phyloP scores from a whole-genome alignment of 441 rosid species.

The Brassica balearica region DNA sequence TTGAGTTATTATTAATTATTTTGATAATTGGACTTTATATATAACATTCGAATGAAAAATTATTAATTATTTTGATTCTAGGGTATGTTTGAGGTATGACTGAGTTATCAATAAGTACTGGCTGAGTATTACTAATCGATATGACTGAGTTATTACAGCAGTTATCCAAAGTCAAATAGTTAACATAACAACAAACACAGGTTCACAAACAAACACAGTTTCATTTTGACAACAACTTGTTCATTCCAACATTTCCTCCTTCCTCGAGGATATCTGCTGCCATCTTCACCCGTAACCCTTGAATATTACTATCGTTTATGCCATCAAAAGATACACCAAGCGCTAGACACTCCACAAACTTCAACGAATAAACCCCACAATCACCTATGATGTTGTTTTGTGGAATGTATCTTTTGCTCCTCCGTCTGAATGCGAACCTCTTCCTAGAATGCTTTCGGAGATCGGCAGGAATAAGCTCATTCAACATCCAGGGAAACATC shows the following conservation, averaged over 20 bases:
- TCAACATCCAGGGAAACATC: not conserved
- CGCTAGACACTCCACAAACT: not conserved
- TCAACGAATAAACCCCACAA: not conserved
- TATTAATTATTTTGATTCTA: not conserved
- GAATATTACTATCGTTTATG: not conserved
- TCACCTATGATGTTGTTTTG: not conserved
- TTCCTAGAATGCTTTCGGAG: not conserved
- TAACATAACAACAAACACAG: not conserved
- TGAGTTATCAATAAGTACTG: not conserved
- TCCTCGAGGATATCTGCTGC: not conserved
- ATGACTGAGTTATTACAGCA: not conserved
- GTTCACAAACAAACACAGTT: too few species aligned
- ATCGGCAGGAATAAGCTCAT: not conserved
- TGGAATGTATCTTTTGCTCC: not conserved
- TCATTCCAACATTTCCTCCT: not conserved
- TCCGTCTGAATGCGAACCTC: not conserved
- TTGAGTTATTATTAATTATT: too few species aligned
- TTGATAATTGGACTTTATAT: too few species aligned
- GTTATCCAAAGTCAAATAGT: not conserved
- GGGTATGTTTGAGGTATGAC: not conserved
- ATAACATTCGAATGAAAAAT: too few species aligned
- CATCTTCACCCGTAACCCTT: not conserved
- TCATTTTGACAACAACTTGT: too few species aligned
- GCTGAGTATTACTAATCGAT: not conserved
- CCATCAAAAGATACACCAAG: not conserved